Evolutionary conservation across 331 rosid species (phyloP), one percentile per base, ranked within the genome.

Genomic region (Telfairia occidentalis): DNA sequence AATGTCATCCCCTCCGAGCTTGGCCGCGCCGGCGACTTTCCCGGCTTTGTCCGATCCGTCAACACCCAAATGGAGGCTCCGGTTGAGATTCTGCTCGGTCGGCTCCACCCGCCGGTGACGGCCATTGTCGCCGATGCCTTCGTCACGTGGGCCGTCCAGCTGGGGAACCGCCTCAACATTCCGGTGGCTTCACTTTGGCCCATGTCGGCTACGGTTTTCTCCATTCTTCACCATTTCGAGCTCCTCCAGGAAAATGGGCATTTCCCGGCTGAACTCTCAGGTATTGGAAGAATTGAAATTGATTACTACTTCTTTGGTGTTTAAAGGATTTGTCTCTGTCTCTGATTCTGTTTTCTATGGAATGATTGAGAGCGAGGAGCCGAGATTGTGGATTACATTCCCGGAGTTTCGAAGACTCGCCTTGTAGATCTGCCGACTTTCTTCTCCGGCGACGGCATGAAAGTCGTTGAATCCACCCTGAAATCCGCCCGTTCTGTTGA

Each of bases 41-140:
- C 75, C 0, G 73, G 54, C 30, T 82, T 88, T 42, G 2, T 83
- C 15, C 86, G 82, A 79, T 90, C 88, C 0, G 74, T 81, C 32
- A 79, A 81, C 81, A 90, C 90, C 0, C 46, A 79, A 13, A 83
- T 88, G 87, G 84, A 84, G 70, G 71, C 83, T 24, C 88, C 96
- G 5, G 28, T 77, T 16, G 88, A 86, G 73, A 58, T 8, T 60
- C 72, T 90, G 0, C 75, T 90, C 0, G 48, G 76, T 45, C 83
- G 55, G 40, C 85, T 86, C 3, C 53, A 59, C 18, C 87, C 77
- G n/a, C 79, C 80, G 48, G 74, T 71, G 0, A 52, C 79, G 0
- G 29, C 76, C 19, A 38, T 89, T 28, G 3, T 87, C 3, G 82
- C 76, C n/a, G 92, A 89, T 48, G 16, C 45, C 34, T 76, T 73